Evolutionary conservation across 2,329 filamentous ascomycete genomes (phyloP).

Genomic region (Beauveria pseudobassiana): DNA sequence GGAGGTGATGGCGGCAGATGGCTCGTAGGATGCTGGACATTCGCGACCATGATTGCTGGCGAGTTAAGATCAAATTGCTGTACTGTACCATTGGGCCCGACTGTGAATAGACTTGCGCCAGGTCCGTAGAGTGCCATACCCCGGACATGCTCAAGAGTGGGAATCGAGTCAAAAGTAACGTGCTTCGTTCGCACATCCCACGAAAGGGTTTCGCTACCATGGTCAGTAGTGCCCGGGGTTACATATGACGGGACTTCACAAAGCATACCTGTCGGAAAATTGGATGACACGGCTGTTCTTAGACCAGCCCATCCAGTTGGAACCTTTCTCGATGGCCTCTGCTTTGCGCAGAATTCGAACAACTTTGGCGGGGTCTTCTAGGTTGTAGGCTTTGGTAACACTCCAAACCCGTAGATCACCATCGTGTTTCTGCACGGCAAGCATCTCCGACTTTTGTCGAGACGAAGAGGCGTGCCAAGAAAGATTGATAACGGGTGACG

Average conservation of each 20-base stretch:
- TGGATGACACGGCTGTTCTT: conserved; percentile 96
- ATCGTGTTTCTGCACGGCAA: conserved; percentile 85
- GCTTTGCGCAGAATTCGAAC: conserved; percentile 79
- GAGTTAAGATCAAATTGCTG: conserved; percentile 95
- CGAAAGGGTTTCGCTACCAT: conserved; percentile 70
- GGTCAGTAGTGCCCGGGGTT: conserved; percentile 24
- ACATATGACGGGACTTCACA: conserved; percentile 15
- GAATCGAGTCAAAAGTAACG: conserved; percentile 82
- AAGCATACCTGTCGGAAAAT: conserved; percentile 75
- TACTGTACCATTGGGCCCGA: conserved; percentile 79
- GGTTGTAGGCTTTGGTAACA: conserved; percentile 70
- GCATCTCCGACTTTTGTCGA: conserved; percentile 95
- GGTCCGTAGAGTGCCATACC: conserved; percentile 85
- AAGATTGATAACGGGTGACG: conserved; percentile 79
- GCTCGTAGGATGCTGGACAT: conserved; percentile 78
- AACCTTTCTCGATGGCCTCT: conserved; percentile 64
- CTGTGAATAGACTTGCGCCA: conserved; percentile 83
- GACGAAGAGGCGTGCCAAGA: conserved; percentile 96
- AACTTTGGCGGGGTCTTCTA: conserved; percentile 73
- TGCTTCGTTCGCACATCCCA: conserved; percentile 99
- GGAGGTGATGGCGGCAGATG: conserved; percentile 74
- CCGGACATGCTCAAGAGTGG: conserved; percentile 72
- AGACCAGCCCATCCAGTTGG: conserved; percentile 97
- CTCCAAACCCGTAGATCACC: conserved; percentile 96
- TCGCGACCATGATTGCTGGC: conserved; percentile 70